phyloP scores from a whole-genome alignment of 495 filamentous ascomycete genomes.

The Tuber magnatum region DNA sequence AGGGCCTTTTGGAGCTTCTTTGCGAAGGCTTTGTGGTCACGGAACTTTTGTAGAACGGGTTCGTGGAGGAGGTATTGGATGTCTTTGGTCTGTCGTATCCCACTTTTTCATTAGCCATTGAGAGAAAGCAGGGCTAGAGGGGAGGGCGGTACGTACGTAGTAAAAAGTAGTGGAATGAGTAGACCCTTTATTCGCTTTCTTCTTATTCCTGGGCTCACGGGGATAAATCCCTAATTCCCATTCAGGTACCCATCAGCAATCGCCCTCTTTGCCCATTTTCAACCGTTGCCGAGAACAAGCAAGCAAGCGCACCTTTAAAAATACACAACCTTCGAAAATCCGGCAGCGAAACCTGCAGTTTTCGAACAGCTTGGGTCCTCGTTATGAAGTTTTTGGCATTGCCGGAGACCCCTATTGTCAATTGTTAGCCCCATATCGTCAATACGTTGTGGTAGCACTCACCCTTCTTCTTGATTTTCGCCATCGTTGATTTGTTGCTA shows the following conservation, averaged over 20 bases:
- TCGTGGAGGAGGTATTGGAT: slow-evolving; percentile 97
- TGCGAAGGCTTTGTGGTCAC: slow-evolving; percentile 88
- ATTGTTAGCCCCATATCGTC: slow-evolving; percentile 27
- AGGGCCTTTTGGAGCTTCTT: slow-evolving; percentile 93
- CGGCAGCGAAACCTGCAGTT: slow-evolving; percentile 91
- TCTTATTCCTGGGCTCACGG: slow-evolving; percentile 89
- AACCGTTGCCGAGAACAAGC: not conserved
- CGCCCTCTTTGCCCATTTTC: not conserved
- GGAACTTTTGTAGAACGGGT: slow-evolving; percentile 88
- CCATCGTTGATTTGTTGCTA: slow-evolving; percentile 51
- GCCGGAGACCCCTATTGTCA: slow-evolving; percentile 63
- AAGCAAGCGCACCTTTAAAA: slow-evolving; percentile 66
- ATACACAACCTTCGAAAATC: slow-evolving; percentile 98
- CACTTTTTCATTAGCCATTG: slow-evolving; percentile 83
- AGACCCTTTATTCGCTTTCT: slow-evolving; percentile 86
- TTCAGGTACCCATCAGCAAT: not conserved
- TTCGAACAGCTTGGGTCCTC: slow-evolving; percentile 88
- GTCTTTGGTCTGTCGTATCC: slow-evolving; percentile 60
- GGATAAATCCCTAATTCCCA: slow-evolving; percentile 71
- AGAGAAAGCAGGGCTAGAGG: slow-evolving; percentile 76
- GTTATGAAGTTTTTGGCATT: slow-evolving; percentile 98
- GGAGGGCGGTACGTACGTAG: slow-evolving; percentile 92
- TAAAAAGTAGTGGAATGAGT: slow-evolving; percentile 93
- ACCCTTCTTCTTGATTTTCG: slow-evolving; percentile 89
- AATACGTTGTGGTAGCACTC: slow-evolving; percentile 13